Percentiles rank a stretch among this genome's conserved stretches.
phyloP scores from a whole-genome alignment of 768 basidiomycete genomes.

The Tulasnella sp. region DNA sequence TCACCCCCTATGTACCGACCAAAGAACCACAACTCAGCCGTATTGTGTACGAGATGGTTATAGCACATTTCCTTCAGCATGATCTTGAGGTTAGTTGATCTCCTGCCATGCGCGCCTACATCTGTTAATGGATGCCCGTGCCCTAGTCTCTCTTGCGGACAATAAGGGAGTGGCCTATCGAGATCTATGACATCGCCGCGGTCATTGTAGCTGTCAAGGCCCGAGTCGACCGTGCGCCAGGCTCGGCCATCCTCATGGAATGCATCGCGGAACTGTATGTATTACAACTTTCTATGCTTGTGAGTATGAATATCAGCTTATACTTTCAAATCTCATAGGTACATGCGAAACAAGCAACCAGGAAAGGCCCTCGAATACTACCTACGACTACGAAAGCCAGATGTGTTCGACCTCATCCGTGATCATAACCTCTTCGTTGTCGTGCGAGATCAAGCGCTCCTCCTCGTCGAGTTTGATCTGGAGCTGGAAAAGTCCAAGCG shows the following conservation, averaged over 20 bases:
- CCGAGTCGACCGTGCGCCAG: constrained; percentile 56
- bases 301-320: too few relatives aligned
- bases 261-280: constrained; percentile 82
- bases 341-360: constrained; percentile 78
- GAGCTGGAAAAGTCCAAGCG: constrained; percentile 55
- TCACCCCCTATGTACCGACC: constrained; percentile 85
- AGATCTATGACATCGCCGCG: constrained; percentile 79
- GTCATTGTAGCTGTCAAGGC: constrained; percentile 84
- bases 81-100: constrained; percentile 61
- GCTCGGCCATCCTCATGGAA: constrained; percentile 69
- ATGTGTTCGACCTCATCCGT: constrained; percentile 89
- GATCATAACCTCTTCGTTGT: constrained; percentile 91
- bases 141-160: constrained; percentile 60
- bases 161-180: constrained; percentile 80
- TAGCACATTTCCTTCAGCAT: constrained; percentile 72
- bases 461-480: constrained; percentile 90
- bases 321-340: too few relatives aligned
- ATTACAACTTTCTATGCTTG: not conserved
- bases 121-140: not conserved
- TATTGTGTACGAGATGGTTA: constrained; percentile 89
- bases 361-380: constrained; percentile 90
- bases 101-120: too few relatives aligned
- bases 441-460: constrained; percentile 84
- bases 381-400: constrained; percentile 71
- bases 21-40: constrained; percentile 68